phyloP scores from a whole-genome alignment of 192 early-diverging fungal species.

The Geosiphon pyriformis region DNA sequence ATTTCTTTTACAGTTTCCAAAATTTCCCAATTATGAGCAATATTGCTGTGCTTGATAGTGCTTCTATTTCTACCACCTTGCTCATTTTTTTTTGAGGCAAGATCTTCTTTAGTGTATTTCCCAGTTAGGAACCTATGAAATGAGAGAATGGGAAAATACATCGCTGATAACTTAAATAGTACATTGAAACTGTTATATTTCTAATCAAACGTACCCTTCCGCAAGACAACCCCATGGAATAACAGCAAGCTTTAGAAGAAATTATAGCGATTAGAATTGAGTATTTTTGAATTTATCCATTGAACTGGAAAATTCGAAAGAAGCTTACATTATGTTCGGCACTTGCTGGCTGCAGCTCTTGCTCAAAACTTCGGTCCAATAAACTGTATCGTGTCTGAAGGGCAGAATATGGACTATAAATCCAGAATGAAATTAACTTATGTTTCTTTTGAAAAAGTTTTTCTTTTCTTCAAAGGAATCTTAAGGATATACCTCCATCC shows the following conservation, averaged over 20 bases:
- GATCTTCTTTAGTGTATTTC: neutral
- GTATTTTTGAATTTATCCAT: neutral
- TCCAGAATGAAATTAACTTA: no score
- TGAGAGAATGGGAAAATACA: neutral
- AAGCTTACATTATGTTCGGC: constrained; percentile 23
- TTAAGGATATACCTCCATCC: no score
- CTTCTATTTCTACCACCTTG: no score
- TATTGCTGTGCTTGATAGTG: constrained; percentile 3
- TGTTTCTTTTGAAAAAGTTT: no score
- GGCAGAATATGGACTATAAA: constrained; percentile 29
- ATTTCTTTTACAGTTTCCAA: no score
- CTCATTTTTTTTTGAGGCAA: constrained; percentile 6
- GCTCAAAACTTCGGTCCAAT: constrained; percentile 30
- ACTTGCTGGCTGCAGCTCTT: constrained; percentile 34
- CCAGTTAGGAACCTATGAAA: no score
- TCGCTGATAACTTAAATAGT: no score
- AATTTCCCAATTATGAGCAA: constrained; percentile 37
- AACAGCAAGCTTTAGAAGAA: constrained; percentile 1
- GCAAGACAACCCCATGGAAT: neutral
- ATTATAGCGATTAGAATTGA: neutral
- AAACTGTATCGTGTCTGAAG: constrained; percentile 33
- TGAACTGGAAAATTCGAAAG: neutral
- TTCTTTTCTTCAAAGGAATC: neutral
- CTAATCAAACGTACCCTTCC: neutral
- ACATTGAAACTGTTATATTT: no score